Evolutionary conservation across 2,329 filamentous ascomycete species (phyloP), one percentile per base, ranked within the genome.

Genomic region (Pseudogymnoascus sp.): DNA sequence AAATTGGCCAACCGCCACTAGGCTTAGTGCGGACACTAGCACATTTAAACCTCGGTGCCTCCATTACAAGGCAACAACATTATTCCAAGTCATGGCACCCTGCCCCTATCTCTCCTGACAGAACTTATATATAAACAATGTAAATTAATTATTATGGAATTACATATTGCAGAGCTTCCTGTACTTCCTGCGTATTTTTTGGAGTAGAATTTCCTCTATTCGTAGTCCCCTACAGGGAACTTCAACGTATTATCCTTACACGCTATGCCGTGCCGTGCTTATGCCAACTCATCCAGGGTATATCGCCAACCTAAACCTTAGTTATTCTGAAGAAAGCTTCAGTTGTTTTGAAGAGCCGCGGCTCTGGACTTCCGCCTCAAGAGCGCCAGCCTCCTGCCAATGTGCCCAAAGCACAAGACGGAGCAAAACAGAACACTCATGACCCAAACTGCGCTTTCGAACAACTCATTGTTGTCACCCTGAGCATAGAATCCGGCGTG

Each of bases 351-450:
- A 56, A 56, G 46, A 31, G 46, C 46, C 34, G n/a, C 37, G 1
- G 31, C 59, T 42, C 18, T 60, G 8, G 59, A 60, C 59, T 42
- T 60, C 5, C 59, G 34, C 18, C 74, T 89, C 18, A 60, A 28
- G 28, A 14, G 75, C n/a, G 88, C 87, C 67, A 97, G 77, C 66
- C 90, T 82, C 66, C 95, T 82, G 11, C 95, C 95, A 72, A 99
- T 91, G 72, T 96, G 97, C 9, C 95, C 95, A 79, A 99, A 97
- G 76, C 93, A 97, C 8, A 97, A 85, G 69, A 91, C 92, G 71
- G 91, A 96, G 76, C 95, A 97, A 74, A 97, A 99, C 60, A 99
- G 77, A 25, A 97, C 92, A 72, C 91, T 96, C 23, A 93, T 82
- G 71, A 96, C 88, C 93, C 95, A 99, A 3, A 92, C 90, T 11